Evolutionary conservation across 208 protist species (phyloP), one percentile per base, ranked within the genome.

Genomic region (Porcisia hertigi): DNA sequence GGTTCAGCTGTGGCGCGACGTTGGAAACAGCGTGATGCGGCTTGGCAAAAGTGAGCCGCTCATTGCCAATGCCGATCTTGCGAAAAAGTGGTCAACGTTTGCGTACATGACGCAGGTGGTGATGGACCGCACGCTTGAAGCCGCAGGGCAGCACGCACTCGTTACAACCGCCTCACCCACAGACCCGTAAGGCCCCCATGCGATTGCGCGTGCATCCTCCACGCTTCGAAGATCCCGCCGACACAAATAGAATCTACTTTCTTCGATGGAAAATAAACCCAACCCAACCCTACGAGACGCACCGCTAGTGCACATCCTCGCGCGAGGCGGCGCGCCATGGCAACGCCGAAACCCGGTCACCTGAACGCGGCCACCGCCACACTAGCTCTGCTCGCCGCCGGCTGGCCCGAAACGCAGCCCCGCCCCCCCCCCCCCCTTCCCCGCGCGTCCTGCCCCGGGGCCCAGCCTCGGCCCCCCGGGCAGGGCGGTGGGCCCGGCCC

Each of bases 1-100:
- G 57, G 83, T 80, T 64, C 90, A 94, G 63, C 82, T 94, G 23
- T 94, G 90, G 90, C 82, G 84, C 59, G 77, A 94, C 73, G 86
- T 94, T 16, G 88, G 65, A 36, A 67, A 77, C n/a, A 84, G 82
- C 54, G 58, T 94, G 25, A 73, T 89, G 77, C 80, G 83, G 18
- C 78, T 86, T 4, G 82, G 86, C 41, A 79, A 76, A 20, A 73
- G 63, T 41, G 85, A 88, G 78, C 86, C 86, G 8, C 25, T 85
- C 20, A 77, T 86, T 39, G 83, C 87, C 30, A 63, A 90, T 23
- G 77, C 84, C 47, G 88, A 89, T 30, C 67, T 82, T 43, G 85
- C 78, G 2, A 89, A 82, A 53, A 65, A 82, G 76, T 94, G 88
- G 85, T 83, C 77, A 1, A 87, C 71, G 0, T 75, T 81, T 23